Evolutionary conservation across 805 yeast genomes (phyloP).

Genomic region (Wickerhamiella slavikovae): DNA sequence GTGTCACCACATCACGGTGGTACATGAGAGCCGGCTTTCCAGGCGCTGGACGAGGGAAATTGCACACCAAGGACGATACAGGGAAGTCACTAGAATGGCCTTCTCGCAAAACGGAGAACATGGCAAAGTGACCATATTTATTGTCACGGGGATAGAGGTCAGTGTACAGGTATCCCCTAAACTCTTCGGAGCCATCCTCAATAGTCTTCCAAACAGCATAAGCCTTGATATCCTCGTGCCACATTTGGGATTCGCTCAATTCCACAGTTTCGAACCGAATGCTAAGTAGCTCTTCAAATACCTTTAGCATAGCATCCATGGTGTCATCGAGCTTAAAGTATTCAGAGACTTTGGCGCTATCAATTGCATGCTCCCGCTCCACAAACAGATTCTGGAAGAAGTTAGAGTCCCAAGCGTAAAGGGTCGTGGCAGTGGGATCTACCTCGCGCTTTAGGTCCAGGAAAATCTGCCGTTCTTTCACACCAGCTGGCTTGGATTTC

Average conservation of each 20-base stretch:
- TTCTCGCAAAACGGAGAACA: conserved; percentile 21
- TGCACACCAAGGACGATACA: conserved; percentile 63
- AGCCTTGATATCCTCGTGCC: conserved; percentile 68
- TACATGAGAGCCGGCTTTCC: conserved; percentile 55
- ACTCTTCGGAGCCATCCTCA: conserved; percentile 32
- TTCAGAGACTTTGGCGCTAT: conserved; percentile 49
- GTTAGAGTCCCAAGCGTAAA: conserved; percentile 55
- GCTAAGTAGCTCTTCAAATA: conserved; percentile 50
- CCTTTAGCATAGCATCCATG: conserved; percentile 42
- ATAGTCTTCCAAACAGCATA: conserved; percentile 36
- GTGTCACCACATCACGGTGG: conserved; percentile 61
- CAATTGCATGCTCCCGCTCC: conserved; percentile 51
- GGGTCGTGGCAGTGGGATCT: conserved; percentile 23
- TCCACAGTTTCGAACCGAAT: conserved; percentile 43
- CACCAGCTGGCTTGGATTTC: conserved; percentile 40
- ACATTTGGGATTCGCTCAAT: conserved; percentile 25
- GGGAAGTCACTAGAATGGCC: conserved; percentile 29
- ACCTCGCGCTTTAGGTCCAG: conserved; percentile 33
- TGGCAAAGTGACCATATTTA: conserved; percentile 79
- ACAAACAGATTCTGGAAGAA: conserved; percentile 46
- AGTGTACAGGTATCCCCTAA: conserved; percentile 60
- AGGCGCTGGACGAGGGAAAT: conserved; percentile 54
- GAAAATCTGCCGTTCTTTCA: conserved; percentile 29
- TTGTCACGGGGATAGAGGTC: conserved; percentile 76
- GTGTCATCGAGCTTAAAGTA: conserved; percentile 60